Conservation (phyloP, 768 basidiomycete species). For the Lentinula raphanica region DNA sequence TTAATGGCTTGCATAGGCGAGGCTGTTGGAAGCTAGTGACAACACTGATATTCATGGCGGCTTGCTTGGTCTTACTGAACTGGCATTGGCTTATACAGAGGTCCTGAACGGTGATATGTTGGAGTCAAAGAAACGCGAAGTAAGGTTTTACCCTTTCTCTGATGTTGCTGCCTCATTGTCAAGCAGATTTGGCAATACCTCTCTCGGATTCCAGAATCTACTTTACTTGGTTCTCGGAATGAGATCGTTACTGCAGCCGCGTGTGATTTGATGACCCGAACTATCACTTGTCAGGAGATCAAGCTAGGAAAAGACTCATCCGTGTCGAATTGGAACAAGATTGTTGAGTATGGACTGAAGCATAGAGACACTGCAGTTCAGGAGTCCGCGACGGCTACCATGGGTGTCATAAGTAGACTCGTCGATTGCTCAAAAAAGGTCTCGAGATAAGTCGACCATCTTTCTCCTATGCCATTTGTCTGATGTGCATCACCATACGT, state of each 20-base stretch:
- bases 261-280: conserved; percentile 63
- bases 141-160: conserved; percentile 22
- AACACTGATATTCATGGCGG: conserved; percentile 73
- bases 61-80: conserved; percentile 66
- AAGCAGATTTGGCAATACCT: conserved; percentile 64
- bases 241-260: conserved; percentile 67
- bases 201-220: conserved; percentile 47
- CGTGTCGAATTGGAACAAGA: conserved; percentile 57
- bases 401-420: conserved; percentile 64
- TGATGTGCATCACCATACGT: conserved; percentile 30
- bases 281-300: conserved; percentile 56
- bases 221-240: conserved; percentile 60
- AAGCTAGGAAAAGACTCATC: conserved; percentile 33
- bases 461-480: conserved; percentile 11
- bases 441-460: conserved; percentile 60
- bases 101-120: conserved; percentile 22
- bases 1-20: conserved; percentile 32
- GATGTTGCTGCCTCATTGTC: not conserved
- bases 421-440: conserved; percentile 60
- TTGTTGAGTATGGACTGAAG: conserved; percentile 70
- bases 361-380: conserved; percentile 62
- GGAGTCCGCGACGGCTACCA: conserved; percentile 67
- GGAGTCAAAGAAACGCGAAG: conserved; percentile 40
- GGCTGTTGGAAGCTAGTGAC: conserved; percentile 61
- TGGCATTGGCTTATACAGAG: conserved; percentile 56